phyloP scores from a whole-genome alignment of 352 stramenopile genomes.

The Pythium aristosporum region DNA sequence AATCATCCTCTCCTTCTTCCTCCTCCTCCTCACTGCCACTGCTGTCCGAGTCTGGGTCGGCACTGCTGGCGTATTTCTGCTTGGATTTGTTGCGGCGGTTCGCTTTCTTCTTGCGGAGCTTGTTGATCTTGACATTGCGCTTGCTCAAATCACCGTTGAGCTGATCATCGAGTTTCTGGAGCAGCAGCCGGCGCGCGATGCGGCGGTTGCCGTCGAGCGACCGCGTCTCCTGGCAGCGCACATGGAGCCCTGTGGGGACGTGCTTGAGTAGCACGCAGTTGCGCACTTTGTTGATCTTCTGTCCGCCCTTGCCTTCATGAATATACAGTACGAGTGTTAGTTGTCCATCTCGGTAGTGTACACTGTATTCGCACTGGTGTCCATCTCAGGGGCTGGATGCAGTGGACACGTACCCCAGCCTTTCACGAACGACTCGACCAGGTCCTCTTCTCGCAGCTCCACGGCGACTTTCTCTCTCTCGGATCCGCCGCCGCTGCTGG shows the following conservation, averaged over 20 bases:
- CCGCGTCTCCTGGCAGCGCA: slow-evolving; percentile 80
- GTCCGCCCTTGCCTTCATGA: slow-evolving; percentile 67
- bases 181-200: slow-evolving; percentile 65
- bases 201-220: slow-evolving; percentile 79
- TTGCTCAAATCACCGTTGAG: slow-evolving; percentile 63
- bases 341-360: neutral
- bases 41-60: neutral
- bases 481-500: neutral
- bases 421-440: slow-evolving; percentile 85
- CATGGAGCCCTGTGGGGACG: slow-evolving; percentile 67
- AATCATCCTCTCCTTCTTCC: slow-evolving; percentile 14
- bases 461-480: slow-evolving; percentile 27
- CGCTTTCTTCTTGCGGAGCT: slow-evolving; percentile 66
- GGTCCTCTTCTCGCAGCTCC: slow-evolving; percentile 56
- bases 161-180: slow-evolving; percentile 75
- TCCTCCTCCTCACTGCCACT: slow-evolving; percentile 15
- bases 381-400: neutral
- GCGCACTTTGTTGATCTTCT: slow-evolving; percentile 92
- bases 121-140: slow-evolving; percentile 63
- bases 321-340: neutral
- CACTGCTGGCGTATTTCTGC: slow-evolving; percentile 45
- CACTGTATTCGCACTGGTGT: too few relatives aligned
- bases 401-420: slow-evolving; percentile 47
- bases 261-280: slow-evolving; percentile 89
- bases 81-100: slow-evolving; percentile 51